These are phyloP conservation scores for Peronosclerospora sorghi DNA, from an alignment of 352 stramenopile genomes.

Conservation along the genomic window DNA sequence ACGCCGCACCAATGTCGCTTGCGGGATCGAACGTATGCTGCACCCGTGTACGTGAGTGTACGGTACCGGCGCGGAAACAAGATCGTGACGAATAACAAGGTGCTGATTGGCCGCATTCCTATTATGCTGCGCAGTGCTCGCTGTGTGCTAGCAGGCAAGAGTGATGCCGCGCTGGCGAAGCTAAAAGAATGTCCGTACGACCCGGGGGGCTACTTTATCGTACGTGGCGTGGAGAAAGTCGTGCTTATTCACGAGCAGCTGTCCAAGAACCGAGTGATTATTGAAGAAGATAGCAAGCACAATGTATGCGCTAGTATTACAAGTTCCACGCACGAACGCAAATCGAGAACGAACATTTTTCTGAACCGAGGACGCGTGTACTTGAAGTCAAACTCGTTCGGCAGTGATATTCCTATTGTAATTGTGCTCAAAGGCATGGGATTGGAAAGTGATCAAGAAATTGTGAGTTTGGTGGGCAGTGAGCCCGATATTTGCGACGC, in stretches of 20 bases:
- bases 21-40: conserved; percentile 97
- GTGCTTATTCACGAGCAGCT: conserved; percentile 99
- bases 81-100: conserved; percentile 98
- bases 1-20: conserved; percentile 98
- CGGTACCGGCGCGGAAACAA: conserved; percentile 94
- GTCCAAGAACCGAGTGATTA: conserved; percentile 99
- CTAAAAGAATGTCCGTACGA: conserved; percentile 99
- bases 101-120: conserved; percentile 92
- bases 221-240: conserved; percentile 97
- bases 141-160: conserved; percentile 93
- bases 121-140: conserved; percentile 98
- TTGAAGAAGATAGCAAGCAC: conserved; percentile 93
- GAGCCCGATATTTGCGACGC: conserved; percentile 92
- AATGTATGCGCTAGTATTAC: conserved; percentile 93
- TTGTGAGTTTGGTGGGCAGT: conserved; percentile 92
- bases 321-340: conserved; percentile 97
- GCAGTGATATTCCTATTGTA: conserved; percentile 95
- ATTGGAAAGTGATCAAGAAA: conserved; percentile 97
- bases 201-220: conserved; percentile 99
- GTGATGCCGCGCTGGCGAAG: conserved; percentile 88
- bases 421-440: conserved; percentile 97
- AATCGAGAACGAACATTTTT: conserved; percentile 95
- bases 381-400: conserved; percentile 97
- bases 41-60: conserved; percentile 98
- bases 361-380: conserved; percentile 95